These are phyloP conservation scores for Zygosaccharomyces pseudobailii DNA, from an alignment of 1,139 yeast genomes.

Conservation along the genomic window DNA sequence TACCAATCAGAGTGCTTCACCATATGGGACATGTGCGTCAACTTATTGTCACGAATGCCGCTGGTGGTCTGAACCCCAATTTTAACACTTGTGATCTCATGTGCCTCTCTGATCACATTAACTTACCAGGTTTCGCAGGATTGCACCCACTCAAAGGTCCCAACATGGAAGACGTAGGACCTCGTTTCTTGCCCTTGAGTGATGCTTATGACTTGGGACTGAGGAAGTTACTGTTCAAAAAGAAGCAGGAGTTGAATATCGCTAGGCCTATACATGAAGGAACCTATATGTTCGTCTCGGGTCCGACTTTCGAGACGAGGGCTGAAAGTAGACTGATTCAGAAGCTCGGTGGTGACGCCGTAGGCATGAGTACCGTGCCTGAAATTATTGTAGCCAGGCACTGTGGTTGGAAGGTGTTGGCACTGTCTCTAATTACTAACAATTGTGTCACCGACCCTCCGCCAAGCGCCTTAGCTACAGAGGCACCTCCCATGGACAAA, in stretches of 20 bases:
- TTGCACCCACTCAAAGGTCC: conserved; percentile 85
- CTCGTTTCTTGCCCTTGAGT: conserved; percentile 79
- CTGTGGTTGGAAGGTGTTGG: conserved; percentile 73
- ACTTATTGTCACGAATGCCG: conserved; percentile 86
- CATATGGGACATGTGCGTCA: conserved; percentile 50
- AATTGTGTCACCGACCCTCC: conserved; percentile 73
- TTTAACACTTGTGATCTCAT: conserved; percentile 84
- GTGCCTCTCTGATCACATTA: conserved; percentile 85
- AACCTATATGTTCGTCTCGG: conserved; percentile 77
- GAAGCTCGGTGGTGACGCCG: conserved; percentile 82
- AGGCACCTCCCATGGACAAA: conserved; percentile 50
- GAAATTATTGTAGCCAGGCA: conserved; percentile 93
- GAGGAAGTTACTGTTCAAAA: conserved; percentile 52
- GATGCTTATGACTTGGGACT: conserved; percentile 83
- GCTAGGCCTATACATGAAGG: conserved; percentile 77
- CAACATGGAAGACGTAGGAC: conserved; percentile 74
- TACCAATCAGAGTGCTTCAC: conserved; percentile 76
- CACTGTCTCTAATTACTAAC: conserved; percentile 82
- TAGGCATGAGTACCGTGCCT: conserved; percentile 98
- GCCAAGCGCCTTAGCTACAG: conserved; percentile 60
- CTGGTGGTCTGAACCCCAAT: conserved; percentile 73
- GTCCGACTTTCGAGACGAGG: conserved; percentile 91
- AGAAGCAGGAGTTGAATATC: conserved; percentile 49
- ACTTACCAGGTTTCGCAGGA: conserved; percentile 87
- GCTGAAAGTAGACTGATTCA: conserved; percentile 83